phyloP scores from a whole-genome alignment of 495 filamentous ascomycete species.

The Aspergillus taichungensis region DNA sequence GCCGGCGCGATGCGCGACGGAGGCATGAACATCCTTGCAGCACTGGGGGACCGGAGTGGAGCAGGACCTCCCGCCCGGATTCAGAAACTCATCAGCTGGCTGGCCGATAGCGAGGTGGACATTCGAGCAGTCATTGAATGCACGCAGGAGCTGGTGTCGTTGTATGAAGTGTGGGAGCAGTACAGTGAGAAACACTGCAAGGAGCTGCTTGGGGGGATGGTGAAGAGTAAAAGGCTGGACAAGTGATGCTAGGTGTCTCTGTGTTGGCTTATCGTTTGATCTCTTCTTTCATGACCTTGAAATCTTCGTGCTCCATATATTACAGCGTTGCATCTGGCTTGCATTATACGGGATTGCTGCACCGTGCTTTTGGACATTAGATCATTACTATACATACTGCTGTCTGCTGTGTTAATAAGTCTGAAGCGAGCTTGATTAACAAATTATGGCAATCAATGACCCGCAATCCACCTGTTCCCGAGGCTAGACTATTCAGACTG shows the following conservation, averaged over 20 bases:
- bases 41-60: constrained; percentile 27
- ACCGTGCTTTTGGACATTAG: too few relatives aligned
- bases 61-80: constrained; percentile 45
- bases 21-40: constrained; percentile 32
- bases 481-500: too few relatives aligned
- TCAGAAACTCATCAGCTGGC: constrained; percentile 70
- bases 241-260: constrained; percentile 37
- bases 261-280: constrained; percentile 1
- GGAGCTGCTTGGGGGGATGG: constrained; percentile 70
- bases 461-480: too few relatives aligned
- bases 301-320: too few relatives aligned
- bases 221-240: constrained; percentile 75
- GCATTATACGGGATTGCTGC: too few relatives aligned
- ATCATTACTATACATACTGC: too few relatives aligned
- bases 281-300: background rate
- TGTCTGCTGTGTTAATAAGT: too few relatives aligned
- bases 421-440: too few relatives aligned
- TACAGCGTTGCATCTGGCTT: too few relatives aligned
- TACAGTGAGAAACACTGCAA: constrained; percentile 79
- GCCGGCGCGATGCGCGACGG: constrained; percentile 33
- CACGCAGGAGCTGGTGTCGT: constrained; percentile 88
- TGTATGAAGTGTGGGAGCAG: constrained; percentile 88
- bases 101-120: constrained; percentile 88
- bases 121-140: constrained; percentile 88
- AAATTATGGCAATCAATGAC: too few relatives aligned